These are phyloP conservation scores for Sisymbrium irio DNA, from an alignment of 345 rosid genomes.

Conservation along the genomic window DNA sequence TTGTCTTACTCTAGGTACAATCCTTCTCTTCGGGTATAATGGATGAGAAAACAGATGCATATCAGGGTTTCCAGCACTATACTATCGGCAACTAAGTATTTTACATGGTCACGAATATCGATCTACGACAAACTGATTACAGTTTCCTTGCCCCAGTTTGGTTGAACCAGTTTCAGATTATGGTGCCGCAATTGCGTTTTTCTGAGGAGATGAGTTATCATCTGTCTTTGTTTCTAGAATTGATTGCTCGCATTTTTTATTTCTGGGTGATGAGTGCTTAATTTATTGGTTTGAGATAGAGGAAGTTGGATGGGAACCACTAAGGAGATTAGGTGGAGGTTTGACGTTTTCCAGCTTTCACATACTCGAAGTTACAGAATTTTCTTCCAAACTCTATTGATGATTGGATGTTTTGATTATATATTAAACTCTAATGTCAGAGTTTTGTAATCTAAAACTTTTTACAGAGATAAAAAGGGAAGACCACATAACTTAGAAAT, in stretches of 20 bases:
- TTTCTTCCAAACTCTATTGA: not conserved
- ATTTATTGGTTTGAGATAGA: conserved; percentile 47
- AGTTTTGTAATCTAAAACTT: not conserved
- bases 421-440: not conserved
- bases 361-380: conserved; percentile 43
- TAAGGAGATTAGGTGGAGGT: conserved; percentile 52
- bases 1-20: too few relatives aligned
- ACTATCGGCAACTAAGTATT: too few relatives aligned
- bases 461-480: conserved; percentile 55
- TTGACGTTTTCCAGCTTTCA: conserved; percentile 56
- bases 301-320: conserved; percentile 81
- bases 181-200: too few relatives aligned
- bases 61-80: too few relatives aligned
- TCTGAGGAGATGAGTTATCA: conserved; percentile 54
- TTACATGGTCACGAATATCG: too few relatives aligned
- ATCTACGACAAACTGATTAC: too few relatives aligned
- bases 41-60: too few relatives aligned
- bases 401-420: not conserved
- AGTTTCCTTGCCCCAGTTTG: too few relatives aligned
- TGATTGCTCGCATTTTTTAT: not conserved
- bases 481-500: conserved; percentile 59
- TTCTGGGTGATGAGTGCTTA: not conserved
- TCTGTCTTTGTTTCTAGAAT: not conserved
- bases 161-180: too few relatives aligned
- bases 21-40: too few relatives aligned